These are phyloP conservation scores for Gyrodon lividus DNA, from an alignment of 768 basidiomycete genomes.

Conservation along the genomic window DNA sequence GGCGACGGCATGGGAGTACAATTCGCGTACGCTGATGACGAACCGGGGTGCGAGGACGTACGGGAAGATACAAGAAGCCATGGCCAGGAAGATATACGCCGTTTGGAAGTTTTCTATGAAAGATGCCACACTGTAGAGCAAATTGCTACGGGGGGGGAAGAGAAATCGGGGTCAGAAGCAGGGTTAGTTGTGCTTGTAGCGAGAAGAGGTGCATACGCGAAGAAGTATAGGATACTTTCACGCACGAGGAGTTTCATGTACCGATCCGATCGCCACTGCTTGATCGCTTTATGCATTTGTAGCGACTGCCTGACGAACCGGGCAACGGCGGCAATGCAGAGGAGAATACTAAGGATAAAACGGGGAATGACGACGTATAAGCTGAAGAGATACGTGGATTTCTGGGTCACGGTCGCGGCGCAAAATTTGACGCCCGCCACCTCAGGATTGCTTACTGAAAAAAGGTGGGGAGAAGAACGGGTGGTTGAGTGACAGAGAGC, in stretches of 20 bases:
- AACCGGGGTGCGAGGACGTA: constrained; percentile 19
- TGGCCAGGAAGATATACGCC: background rate
- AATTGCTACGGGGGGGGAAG: no score
- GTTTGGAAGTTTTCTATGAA: background rate
- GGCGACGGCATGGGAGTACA: background rate
- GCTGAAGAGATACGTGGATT: background rate
- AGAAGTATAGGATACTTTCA: constrained; percentile 19
- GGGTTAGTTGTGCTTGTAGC: background rate
- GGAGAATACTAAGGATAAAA: constrained; percentile 8
- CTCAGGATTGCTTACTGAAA: background rate
- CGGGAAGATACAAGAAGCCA: background rate
- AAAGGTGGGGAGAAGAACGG: background rate
- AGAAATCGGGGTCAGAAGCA: no score
- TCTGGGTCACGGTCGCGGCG: background rate
- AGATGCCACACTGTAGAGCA: no score
- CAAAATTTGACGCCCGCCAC: constrained; percentile 1
- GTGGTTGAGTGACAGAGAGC: background rate
- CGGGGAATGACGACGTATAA: constrained; percentile 13
- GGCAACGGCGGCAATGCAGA: constrained; percentile 7
- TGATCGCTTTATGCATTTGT: constrained; percentile 9
- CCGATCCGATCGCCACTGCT: constrained; percentile 10
- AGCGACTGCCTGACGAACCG: constrained; percentile 8
- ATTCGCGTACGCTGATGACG: constrained; percentile 16
- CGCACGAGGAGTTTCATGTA: constrained; percentile 13
- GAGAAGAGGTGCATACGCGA: constrained; percentile 8